Percentiles rank a stretch among this genome's conserved stretches.
Conservation (phyloP, 2,329 filamentous ascomycete species). For the Pestalotiopsis sp. region DNA sequence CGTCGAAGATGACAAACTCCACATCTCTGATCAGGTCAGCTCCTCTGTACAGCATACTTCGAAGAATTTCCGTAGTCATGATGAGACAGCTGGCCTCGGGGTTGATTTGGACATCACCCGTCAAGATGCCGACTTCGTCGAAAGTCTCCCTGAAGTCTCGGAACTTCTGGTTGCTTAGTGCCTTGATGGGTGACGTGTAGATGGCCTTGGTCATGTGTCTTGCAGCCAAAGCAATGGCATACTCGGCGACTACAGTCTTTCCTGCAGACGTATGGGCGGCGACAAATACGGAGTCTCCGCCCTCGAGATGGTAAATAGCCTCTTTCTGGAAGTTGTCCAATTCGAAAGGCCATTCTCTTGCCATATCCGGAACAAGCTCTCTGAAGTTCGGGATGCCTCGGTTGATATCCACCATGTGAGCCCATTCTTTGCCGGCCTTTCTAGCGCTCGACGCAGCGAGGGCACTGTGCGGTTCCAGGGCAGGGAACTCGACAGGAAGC, state of each 20-base stretch:
- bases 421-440: slow-evolving; percentile 86
- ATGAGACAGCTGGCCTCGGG: slow-evolving; percentile 97
- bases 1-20: slow-evolving; percentile 98
- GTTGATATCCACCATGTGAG: slow-evolving; percentile 96
- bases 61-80: slow-evolving; percentile 98
- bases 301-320: slow-evolving; percentile 95
- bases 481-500: slow-evolving; percentile 89
- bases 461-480: slow-evolving; percentile 80
- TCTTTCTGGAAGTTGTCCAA: slow-evolving; percentile 98
- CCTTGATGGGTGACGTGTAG: slow-evolving; percentile 98
- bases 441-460: slow-evolving; percentile 73
- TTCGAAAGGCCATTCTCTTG: slow-evolving; percentile 94
- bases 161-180: slow-evolving; percentile 98
- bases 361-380: slow-evolving; percentile 95
- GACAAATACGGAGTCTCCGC: slow-evolving; percentile 96
- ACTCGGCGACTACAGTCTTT: slow-evolving; percentile 97
- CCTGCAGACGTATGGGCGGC: slow-evolving; percentile 97
- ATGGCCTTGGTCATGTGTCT: slow-evolving; percentile 99
- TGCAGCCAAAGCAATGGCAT: slow-evolving; percentile 93
- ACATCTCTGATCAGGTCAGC: slow-evolving; percentile 96
- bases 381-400: slow-evolving; percentile 91
- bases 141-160: slow-evolving; percentile 89
- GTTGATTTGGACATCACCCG: slow-evolving; percentile 96
- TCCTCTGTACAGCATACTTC: slow-evolving; percentile 97
- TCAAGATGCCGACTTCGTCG: slow-evolving; percentile 95